These are phyloP conservation scores for Colletotrichum melonis DNA, from an alignment of 2,329 filamentous ascomycete species.

Conservation along the genomic window DNA sequence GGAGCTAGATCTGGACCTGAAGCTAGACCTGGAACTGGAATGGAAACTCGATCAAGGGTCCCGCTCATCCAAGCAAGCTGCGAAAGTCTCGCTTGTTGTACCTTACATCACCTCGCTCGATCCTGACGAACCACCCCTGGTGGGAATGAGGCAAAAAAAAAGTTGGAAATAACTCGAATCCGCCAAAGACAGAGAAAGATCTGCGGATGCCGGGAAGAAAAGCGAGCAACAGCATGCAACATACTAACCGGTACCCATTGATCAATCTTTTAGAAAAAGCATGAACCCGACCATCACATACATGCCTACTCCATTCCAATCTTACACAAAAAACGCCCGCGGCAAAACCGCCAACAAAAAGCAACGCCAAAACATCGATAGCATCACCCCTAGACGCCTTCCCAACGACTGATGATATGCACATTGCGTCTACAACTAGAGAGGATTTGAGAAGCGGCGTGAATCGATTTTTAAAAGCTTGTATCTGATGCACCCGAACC, in stretches of 20 bases:
- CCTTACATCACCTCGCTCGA: conserved; percentile 7
- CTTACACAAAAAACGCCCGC: conserved; percentile 25
- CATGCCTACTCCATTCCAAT: conserved; percentile 40
- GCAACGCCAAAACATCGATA: conserved; percentile 7
- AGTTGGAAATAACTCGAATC: conserved; percentile 9
- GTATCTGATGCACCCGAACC: conserved; percentile 17
- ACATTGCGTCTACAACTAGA: neutral
- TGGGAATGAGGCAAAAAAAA: conserved; percentile 22
- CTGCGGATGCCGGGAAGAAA: conserved; percentile 3
- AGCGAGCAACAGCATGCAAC: conserved; percentile 9
- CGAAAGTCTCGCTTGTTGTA: neutral
- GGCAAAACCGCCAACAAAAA: conserved; percentile 23
- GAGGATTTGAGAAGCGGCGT: conserved; percentile 12
- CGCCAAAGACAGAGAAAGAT: conserved; percentile 6
- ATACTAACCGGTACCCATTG: neutral
- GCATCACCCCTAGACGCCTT: neutral
- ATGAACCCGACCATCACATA: conserved; percentile 19
- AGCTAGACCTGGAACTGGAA: conserved; percentile 8
- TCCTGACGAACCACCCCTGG: conserved; percentile 13
- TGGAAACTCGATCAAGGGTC: conserved; percentile 3
- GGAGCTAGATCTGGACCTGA: neutral
- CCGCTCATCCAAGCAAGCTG: neutral
- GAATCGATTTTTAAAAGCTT: neutral
- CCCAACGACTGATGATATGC: neutral
- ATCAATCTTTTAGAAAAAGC: conserved; percentile 9